Evolutionary conservation across 208 protist genomes (phyloP).

Genomic region (Herpetomonas muscarum): DNA sequence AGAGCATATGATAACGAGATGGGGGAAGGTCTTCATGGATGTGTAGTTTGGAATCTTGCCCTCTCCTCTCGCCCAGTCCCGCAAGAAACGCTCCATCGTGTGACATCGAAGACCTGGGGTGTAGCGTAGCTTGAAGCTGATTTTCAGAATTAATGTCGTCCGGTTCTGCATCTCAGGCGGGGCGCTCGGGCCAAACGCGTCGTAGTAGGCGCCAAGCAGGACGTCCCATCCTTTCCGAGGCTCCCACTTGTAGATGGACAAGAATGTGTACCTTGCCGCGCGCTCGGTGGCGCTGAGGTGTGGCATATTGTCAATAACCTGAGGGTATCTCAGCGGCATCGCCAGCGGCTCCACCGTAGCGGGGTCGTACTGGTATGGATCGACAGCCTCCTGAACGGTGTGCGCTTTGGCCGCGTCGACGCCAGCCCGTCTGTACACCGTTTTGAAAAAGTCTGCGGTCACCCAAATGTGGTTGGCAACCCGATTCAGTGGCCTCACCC

Average conservation of each 20-base stretch:
- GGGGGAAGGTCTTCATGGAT: too few relatives aligned
- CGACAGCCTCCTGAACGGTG: conserved; percentile 50
- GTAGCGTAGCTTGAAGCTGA: too few relatives aligned
- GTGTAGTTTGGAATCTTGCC: too few relatives aligned
- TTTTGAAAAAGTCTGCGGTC: conserved; percentile 39
- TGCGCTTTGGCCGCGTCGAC: conserved; percentile 20
- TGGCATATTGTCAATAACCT: conserved; percentile 18
- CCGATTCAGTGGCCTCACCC: conserved; percentile 7
- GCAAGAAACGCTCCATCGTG: too few relatives aligned
- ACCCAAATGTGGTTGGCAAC: conserved; percentile 46
- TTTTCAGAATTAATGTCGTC: conserved; percentile 13
- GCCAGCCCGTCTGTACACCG: conserved; percentile 26
- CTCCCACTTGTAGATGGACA: conserved; percentile 71
- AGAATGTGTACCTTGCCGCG: conserved; percentile 31
- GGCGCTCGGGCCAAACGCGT: conserved; percentile 30
- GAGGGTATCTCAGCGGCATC: not conserved
- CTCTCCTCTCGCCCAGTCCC: too few relatives aligned
- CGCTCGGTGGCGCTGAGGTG: conserved; percentile 15
- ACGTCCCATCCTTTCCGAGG: conserved; percentile 58
- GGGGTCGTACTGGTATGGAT: conserved; percentile 45
- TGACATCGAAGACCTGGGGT: too few relatives aligned
- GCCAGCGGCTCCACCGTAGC: conserved; percentile 9
- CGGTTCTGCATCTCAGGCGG: conserved; percentile 15
- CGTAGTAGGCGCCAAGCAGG: conserved; percentile 47
- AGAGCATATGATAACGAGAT: too few relatives aligned